Conservation (phyloP, 108 stramenopile genomes). For the Asterionellopsis glacialis region DNA sequence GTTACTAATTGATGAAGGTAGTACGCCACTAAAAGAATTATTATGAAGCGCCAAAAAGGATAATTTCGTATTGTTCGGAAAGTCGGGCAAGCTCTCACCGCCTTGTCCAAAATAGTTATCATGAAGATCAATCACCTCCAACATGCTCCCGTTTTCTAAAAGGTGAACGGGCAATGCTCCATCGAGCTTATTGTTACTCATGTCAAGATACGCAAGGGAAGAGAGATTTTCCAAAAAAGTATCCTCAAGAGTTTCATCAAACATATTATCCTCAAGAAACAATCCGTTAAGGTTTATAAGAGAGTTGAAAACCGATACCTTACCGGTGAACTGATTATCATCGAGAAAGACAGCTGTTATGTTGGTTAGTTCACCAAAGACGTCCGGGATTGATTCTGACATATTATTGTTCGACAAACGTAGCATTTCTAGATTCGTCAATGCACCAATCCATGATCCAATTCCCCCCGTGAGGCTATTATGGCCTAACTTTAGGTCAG, state of each 20-base stretch:
- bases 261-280: slow-evolving; percentile 17
- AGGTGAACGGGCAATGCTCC: slow-evolving; percentile 12
- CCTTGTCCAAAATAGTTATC: slow-evolving; percentile 14
- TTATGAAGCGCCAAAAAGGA: slow-evolving; percentile 23
- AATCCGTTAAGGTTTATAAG: slow-evolving; percentile 22
- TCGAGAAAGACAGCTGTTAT: slow-evolving; percentile 35
- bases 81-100: not conserved
- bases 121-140: slow-evolving; percentile 15
- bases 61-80: not conserved
- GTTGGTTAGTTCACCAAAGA: slow-evolving; percentile 10
- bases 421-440: slow-evolving; percentile 26
- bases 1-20: slow-evolving; percentile 33
- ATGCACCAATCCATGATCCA: slow-evolving; percentile 18
- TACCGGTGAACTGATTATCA: slow-evolving; percentile 24
- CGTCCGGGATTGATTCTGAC: slow-evolving; percentile 15
- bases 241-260: slow-evolving; percentile 14
- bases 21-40: slow-evolving; percentile 41
- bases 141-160: slow-evolving; percentile 3
- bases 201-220: slow-evolving; percentile 23
- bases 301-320: slow-evolving; percentile 5
- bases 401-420: slow-evolving; percentile 39
- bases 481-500: slow-evolving; percentile 31
- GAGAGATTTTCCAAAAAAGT: slow-evolving; percentile 12
- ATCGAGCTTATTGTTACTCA: slow-evolving; percentile 23
- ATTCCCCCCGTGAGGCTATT: slow-evolving; percentile 40